These are phyloP conservation scores for Fusarium sp. DNA, from an alignment of 2,329 filamentous ascomycete species.

Conservation along the genomic window DNA sequence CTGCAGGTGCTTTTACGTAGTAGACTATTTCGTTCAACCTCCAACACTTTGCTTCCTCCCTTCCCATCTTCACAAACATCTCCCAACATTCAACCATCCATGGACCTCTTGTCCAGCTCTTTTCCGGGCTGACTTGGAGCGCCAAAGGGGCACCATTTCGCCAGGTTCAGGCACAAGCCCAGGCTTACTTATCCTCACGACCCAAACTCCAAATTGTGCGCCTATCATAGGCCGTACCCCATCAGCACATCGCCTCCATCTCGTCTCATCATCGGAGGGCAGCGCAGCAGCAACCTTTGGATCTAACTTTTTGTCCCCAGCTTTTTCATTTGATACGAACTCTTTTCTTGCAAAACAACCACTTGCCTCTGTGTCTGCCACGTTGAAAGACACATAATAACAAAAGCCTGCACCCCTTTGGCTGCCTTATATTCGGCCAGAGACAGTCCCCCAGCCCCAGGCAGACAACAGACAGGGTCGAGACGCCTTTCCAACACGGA, in stretches of 20 bases:
- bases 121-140: background rate
- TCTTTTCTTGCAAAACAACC: background rate
- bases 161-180: background rate
- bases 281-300: conserved; percentile 11
- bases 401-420: conserved; percentile 17
- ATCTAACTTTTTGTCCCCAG: conserved; percentile 24
- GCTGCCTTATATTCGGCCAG: conserved; percentile 7
- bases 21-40: background rate
- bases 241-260: conserved; percentile 15
- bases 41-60: background rate
- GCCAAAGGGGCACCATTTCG: conserved; percentile 2
- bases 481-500: conserved; percentile 29
- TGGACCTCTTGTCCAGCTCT: background rate
- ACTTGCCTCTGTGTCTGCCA: conserved; percentile 8
- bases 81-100: background rate
- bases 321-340: conserved; percentile 6
- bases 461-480: conserved; percentile 24
- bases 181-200: conserved; percentile 27
- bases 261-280: background rate
- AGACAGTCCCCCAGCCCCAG: conserved; percentile 30
- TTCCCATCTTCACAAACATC: background rate
- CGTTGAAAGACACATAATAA: conserved; percentile 4
- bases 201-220: conserved; percentile 22
- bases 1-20: too few relatives aligned
- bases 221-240: conserved; percentile 18